phyloP scores from a whole-genome alignment of 108 stramenopile species.

The Cyclostephanos invisitatus region DNA sequence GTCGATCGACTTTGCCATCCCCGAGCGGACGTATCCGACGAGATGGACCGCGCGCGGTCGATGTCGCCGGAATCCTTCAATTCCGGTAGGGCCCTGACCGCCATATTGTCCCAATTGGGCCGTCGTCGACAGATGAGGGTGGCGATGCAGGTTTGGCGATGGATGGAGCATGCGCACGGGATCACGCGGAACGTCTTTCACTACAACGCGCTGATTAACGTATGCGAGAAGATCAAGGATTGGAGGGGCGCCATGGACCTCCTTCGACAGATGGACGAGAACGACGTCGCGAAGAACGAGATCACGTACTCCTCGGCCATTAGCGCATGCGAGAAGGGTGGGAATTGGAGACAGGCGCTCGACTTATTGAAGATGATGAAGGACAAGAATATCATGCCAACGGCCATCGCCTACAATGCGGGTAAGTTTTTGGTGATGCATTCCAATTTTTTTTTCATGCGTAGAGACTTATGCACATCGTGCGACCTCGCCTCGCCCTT shows the following conservation, averaged over 20 bases:
- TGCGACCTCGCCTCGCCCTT: neutral
- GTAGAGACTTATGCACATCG: neutral
- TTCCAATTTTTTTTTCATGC: neutral
- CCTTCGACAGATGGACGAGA: slow-evolving; percentile 75
- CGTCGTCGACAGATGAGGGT: slow-evolving; percentile 65
- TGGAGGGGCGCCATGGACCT: slow-evolving; percentile 68
- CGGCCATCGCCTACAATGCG: slow-evolving; percentile 84
- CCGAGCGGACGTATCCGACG: slow-evolving; percentile 54
- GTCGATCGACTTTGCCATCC: slow-evolving; percentile 64
- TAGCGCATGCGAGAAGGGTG: slow-evolving; percentile 85
- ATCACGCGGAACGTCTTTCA: slow-evolving; percentile 73
- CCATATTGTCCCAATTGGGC: slow-evolving; percentile 73
- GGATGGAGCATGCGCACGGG: slow-evolving; percentile 59
- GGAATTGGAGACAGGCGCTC: slow-evolving; percentile 77
- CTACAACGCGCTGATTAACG: slow-evolving; percentile 84
- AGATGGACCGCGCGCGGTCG: slow-evolving; percentile 59
- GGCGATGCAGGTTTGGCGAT: slow-evolving; percentile 72
- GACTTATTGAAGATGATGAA: slow-evolving; percentile 85
- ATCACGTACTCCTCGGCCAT: slow-evolving; percentile 85
- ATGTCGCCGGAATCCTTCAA: slow-evolving; percentile 58
- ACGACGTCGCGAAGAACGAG: slow-evolving; percentile 79
- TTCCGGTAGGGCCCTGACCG: slow-evolving; percentile 73
- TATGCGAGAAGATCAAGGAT: slow-evolving; percentile 78
- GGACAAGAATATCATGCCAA: slow-evolving; percentile 67
- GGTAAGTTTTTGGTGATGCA: no score